Evolutionary conservation across 208 protist genomes (phyloP).

Genomic region (Leptomonas pyrrhocoris): DNA sequence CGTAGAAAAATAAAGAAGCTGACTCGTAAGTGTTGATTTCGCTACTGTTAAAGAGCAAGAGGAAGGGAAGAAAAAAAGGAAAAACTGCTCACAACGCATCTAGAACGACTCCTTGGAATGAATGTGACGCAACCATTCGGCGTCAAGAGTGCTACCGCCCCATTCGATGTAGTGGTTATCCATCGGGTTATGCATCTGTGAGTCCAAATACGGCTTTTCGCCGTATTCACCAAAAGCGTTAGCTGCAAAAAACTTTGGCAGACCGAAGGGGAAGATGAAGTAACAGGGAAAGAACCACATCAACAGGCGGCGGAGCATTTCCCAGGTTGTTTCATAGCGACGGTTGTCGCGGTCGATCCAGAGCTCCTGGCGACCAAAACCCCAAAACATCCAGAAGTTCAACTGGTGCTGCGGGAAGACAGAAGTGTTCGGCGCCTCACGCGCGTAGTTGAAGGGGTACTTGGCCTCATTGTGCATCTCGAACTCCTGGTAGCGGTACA

Average conservation of each 20-base stretch:
- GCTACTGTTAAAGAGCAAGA: slow-evolving; percentile 6
- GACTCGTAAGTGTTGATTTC: too few species aligned
- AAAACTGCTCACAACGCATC: background rate
- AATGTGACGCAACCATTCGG: slow-evolving; percentile 89
- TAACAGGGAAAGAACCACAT: slow-evolving; percentile 91
- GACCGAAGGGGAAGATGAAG: slow-evolving; percentile 89
- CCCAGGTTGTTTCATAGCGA: slow-evolving; percentile 88
- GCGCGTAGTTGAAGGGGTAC: slow-evolving; percentile 84
- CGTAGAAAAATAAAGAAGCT: too few species aligned
- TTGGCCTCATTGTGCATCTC: slow-evolving; percentile 88
- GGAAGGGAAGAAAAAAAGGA: slow-evolving; percentile 15
- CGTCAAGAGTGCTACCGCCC: slow-evolving; percentile 79
- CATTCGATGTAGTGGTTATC: slow-evolving; percentile 91
- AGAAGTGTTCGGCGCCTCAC: slow-evolving; percentile 89
- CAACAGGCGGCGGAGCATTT: slow-evolving; percentile 78
- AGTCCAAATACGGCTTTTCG: slow-evolving; percentile 84
- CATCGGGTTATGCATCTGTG: slow-evolving; percentile 76
- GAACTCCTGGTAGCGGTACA: slow-evolving; percentile 90
- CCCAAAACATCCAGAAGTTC: slow-evolving; percentile 92
- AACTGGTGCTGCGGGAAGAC: slow-evolving; percentile 86
- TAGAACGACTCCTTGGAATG: slow-evolving; percentile 89
- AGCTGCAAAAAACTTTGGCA: slow-evolving; percentile 75
- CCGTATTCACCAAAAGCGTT: slow-evolving; percentile 88
- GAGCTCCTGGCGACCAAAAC: slow-evolving; percentile 82
- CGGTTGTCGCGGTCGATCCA: slow-evolving; percentile 85